These are phyloP conservation scores for Moesziomyces sp. DNA, from an alignment of 1,284 basidiomycete genomes.

Conservation along the genomic window DNA sequence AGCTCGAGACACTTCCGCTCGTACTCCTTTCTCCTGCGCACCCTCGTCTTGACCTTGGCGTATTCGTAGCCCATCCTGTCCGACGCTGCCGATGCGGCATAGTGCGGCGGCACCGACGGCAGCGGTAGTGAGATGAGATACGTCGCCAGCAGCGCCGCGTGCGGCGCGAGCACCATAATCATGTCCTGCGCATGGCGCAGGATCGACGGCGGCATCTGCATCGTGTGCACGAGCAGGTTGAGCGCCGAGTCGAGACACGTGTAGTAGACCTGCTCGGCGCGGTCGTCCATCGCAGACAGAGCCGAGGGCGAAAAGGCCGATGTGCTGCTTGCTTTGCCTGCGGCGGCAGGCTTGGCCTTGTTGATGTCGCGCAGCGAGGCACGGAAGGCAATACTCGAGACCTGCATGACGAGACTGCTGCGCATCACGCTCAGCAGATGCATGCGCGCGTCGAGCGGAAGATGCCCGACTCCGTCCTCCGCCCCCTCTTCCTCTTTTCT, in stretches of 20 bases:
- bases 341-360: slow-evolving; percentile 31
- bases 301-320: slow-evolving; percentile 29
- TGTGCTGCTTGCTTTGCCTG: slow-evolving; percentile 8
- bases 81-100: slow-evolving; percentile 11
- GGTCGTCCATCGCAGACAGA: slow-evolving; percentile 41
- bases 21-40: slow-evolving; percentile 48
- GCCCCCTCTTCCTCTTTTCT: background rate
- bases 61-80: slow-evolving; percentile 25
- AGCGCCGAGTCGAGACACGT: slow-evolving; percentile 48
- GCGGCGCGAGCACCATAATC: slow-evolving; percentile 50
- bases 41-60: slow-evolving; percentile 37
- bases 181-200: slow-evolving; percentile 51
- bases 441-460: slow-evolving; percentile 29
- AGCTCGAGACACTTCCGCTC: slow-evolving; percentile 45
- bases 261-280: slow-evolving; percentile 45
- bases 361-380: slow-evolving; percentile 45
- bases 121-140: slow-evolving; percentile 45
- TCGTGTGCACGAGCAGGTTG: slow-evolving; percentile 38
- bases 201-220: slow-evolving; percentile 30
- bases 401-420: slow-evolving; percentile 49
- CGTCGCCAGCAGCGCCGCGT: slow-evolving; percentile 49
- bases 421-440: slow-evolving; percentile 42
- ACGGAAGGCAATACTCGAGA: slow-evolving; percentile 47
- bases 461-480: slow-evolving; percentile 14
- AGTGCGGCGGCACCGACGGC: slow-evolving; percentile 26